A percentile compares a stretch with the other conserved stretches of the same genome.
These are phyloP conservation scores for Coniophora puteana DNA, from an alignment of 1,284 basidiomycete genomes.

Conservation along the genomic window DNA sequence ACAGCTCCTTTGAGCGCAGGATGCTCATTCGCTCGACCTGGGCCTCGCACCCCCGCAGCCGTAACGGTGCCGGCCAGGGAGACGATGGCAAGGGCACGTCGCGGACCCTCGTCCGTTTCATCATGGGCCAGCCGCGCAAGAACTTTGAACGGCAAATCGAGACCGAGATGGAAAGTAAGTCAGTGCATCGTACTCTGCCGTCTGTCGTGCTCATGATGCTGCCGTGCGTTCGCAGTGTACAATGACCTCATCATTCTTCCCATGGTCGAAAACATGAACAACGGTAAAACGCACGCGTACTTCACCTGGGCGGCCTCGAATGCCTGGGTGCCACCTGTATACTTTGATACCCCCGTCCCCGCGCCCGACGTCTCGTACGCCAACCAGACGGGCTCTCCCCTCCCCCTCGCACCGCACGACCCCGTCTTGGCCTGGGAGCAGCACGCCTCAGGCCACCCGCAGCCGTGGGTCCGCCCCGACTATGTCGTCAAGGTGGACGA, in stretches of 20 bases:
- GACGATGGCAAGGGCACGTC: constrained; percentile 78
- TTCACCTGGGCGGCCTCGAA: constrained; percentile 89
- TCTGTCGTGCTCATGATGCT: constrained; percentile 5
- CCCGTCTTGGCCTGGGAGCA: constrained; percentile 54
- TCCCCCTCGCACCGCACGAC: constrained; percentile 64
- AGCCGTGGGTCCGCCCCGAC: constrained; percentile 77
- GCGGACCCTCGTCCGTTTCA: constrained; percentile 86
- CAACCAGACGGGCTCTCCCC: constrained; percentile 48
- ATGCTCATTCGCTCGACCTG: constrained; percentile 91
- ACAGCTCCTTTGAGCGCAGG: constrained; percentile 81
- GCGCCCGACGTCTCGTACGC: constrained; percentile 57
- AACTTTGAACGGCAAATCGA: constrained; percentile 79
- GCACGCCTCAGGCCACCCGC: constrained; percentile 35
- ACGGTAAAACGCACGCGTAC: constrained; percentile 82
- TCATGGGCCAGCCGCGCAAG: constrained; percentile 83
- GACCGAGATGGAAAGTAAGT: constrained; percentile 90
- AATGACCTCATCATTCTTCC: constrained; percentile 89
- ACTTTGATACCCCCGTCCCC: constrained; percentile 39
- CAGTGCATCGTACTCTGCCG: not conserved
- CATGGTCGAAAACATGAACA: constrained; percentile 88
- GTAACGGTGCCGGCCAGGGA: constrained; percentile 65
- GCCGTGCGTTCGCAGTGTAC: constrained; percentile 51
- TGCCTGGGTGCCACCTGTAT: constrained; percentile 86
- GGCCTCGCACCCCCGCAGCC: constrained; percentile 78
- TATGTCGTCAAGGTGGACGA: constrained; percentile 93